Percentiles rank a stretch among this genome's conserved stretches.
These are phyloP conservation scores for Fraxinus velutina DNA, from an alignment of 305 asterid genomes.

Conservation along the genomic window DNA sequence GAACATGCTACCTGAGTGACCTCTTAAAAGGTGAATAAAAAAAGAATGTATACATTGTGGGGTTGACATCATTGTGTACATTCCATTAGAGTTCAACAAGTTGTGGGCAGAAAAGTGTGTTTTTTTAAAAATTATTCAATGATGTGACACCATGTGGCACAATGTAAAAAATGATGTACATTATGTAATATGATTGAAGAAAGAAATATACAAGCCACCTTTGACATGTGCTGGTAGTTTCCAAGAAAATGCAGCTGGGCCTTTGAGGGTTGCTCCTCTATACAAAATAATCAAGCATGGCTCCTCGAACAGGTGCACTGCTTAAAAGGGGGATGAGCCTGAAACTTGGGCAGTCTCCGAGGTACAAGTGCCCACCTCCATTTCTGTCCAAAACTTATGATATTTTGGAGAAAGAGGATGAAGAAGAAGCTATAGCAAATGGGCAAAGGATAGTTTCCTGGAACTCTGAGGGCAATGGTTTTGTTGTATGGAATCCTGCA, in stretches of 20 bases:
- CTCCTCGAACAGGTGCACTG: slow-evolving; percentile 8
- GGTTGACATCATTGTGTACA: background rate
- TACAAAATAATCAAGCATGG: slow-evolving; percentile 26
- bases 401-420: slow-evolving; percentile 45
- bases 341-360: slow-evolving; percentile 15
- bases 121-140: background rate
- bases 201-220: slow-evolving; percentile 2
- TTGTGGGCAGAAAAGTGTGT: background rate
- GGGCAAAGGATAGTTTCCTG: slow-evolving; percentile 41
- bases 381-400: slow-evolving; percentile 58
- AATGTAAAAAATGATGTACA: background rate
- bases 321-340: slow-evolving; percentile 13
- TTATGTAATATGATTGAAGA: background rate
- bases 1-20: background rate
- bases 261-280: background rate
- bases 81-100: background rate
- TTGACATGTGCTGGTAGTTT: slow-evolving; percentile 16
- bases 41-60: background rate
- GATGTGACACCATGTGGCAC: background rate
- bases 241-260: background rate
- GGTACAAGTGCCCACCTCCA: slow-evolving; percentile 55
- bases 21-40: background rate
- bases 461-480: slow-evolving; percentile 43
- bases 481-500: slow-evolving; percentile 46
- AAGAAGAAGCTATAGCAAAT: slow-evolving; percentile 21